phyloP scores from a whole-genome alignment of 2,329 filamentous ascomycete genomes.

The Fusarium chuoi region DNA sequence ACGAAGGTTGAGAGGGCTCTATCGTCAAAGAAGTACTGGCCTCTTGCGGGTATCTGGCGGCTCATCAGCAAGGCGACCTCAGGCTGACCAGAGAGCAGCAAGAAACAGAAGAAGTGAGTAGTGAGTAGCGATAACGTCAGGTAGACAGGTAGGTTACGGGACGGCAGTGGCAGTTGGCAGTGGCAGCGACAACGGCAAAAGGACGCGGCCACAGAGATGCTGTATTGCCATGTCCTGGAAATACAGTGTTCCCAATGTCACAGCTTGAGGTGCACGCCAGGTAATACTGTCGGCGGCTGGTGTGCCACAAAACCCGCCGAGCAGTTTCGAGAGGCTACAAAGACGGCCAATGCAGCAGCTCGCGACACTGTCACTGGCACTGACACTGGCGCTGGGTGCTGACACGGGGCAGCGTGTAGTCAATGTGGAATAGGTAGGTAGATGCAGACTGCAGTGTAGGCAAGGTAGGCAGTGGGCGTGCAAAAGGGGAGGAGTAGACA shows the following conservation, averaged over 20 bases:
- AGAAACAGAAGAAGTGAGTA: slow-evolving; percentile 18
- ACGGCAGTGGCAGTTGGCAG: slow-evolving; percentile 38
- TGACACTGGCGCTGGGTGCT: slow-evolving; percentile 11
- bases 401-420: slow-evolving; percentile 24
- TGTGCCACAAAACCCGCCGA: slow-evolving; percentile 41
- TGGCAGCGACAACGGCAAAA: slow-evolving; percentile 40
- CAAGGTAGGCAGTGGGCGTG: slow-evolving; percentile 23
- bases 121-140: slow-evolving; percentile 15
- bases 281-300: slow-evolving; percentile 43
- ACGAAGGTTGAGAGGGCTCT: slow-evolving; percentile 63
- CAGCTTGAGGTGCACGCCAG: slow-evolving; percentile 39
- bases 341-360: slow-evolving; percentile 37
- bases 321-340: slow-evolving; percentile 43
- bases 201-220: slow-evolving; percentile 43
- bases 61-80: slow-evolving; percentile 43
- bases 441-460: slow-evolving; percentile 25
- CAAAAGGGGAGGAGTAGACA: slow-evolving; percentile 26
- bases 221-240: slow-evolving; percentile 46
- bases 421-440: slow-evolving; percentile 11
- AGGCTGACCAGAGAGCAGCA: slow-evolving; percentile 29
- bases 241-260: slow-evolving; percentile 45
- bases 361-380: slow-evolving; percentile 33
- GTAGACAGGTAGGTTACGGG: slow-evolving; percentile 21
- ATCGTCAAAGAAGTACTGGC: slow-evolving; percentile 63
- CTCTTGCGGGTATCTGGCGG: slow-evolving; percentile 65